phyloP scores from a whole-genome alignment of 75 land plant genomes.

The Pinus taeda region DNA sequence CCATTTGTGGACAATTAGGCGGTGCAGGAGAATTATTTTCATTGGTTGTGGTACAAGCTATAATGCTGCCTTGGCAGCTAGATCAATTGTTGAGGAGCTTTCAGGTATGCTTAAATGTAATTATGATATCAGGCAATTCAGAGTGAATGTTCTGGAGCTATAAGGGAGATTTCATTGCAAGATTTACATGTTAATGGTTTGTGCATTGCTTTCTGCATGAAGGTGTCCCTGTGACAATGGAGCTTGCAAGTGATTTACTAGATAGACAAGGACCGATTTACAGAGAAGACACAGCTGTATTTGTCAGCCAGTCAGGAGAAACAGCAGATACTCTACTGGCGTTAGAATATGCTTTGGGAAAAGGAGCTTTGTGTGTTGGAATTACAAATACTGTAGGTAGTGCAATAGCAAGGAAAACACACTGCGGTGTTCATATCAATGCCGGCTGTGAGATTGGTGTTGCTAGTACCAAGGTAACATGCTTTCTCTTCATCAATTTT shows the following conservation, averaged over 20 bases:
- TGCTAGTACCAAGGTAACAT: slow-evolving; percentile 90
- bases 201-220: neutral
- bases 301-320: slow-evolving; percentile 99
- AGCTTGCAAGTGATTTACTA: slow-evolving; percentile 89
- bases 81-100: slow-evolving; percentile 92
- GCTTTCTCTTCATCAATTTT: neutral
- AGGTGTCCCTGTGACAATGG: slow-evolving; percentile 91
- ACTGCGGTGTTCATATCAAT: slow-evolving; percentile 97
- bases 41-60: slow-evolving; percentile 99
- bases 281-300: slow-evolving; percentile 92
- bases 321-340: slow-evolving; percentile 94
- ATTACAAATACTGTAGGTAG: slow-evolving; percentile 98
- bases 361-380: slow-evolving; percentile 97
- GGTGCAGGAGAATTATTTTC: slow-evolving; percentile 90
- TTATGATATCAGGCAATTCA: neutral
- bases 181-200: neutral
- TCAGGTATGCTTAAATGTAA: slow-evolving; percentile 44
- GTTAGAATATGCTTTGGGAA: slow-evolving; percentile 77
- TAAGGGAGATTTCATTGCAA: neutral
- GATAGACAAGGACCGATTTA: slow-evolving; percentile 96
- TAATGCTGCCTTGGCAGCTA: slow-evolving; percentile 93
- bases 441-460: slow-evolving; percentile 98
- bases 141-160: neutral
- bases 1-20: slow-evolving; percentile 81
- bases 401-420: slow-evolving; percentile 89